Evolutionary conservation across 306 rosid species (phyloP).

Genomic region (Gillenia trifoliata): DNA sequence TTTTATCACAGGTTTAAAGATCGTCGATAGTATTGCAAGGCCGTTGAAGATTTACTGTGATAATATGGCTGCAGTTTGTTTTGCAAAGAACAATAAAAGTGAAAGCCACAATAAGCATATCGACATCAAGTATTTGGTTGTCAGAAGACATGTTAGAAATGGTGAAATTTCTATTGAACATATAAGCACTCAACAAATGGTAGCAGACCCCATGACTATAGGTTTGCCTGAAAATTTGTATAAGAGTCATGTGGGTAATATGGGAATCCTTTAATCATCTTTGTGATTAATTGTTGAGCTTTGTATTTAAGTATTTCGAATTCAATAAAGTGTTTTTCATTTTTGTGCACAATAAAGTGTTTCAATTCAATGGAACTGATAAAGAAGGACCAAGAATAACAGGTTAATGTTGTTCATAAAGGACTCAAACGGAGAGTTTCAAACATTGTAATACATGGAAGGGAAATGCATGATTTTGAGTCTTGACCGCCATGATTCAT

Average conservation of each 20-base stretch:
- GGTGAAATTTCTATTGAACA: neutral
- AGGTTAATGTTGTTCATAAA: too few species aligned
- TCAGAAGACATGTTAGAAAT: neutral
- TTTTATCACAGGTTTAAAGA: neutral
- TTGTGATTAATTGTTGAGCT: too few species aligned
- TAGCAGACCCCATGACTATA: neutral
- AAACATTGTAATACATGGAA: too few species aligned
- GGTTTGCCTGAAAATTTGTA: neutral
- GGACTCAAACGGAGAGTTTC: too few species aligned
- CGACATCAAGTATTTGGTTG: neutral
- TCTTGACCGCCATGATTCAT: too few species aligned
- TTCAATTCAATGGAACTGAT: too few species aligned
- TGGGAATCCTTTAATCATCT: neutral
- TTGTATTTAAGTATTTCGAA: too few species aligned
- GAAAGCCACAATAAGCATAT: neutral
- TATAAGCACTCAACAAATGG: neutral
- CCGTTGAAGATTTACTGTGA: neutral
- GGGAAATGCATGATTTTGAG: too few species aligned
- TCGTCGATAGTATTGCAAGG: neutral
- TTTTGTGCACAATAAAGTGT: too few species aligned
- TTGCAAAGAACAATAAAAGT: neutral
- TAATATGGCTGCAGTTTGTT: neutral
- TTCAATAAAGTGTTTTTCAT: too few species aligned
- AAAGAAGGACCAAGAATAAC: too few species aligned
- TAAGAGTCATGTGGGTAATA: neutral